Percentiles rank a stretch among this genome's conserved stretches.
Conservation (phyloP, 371 early-diverging fungal genomes). For the Choanephora cucurbitarum region DNA sequence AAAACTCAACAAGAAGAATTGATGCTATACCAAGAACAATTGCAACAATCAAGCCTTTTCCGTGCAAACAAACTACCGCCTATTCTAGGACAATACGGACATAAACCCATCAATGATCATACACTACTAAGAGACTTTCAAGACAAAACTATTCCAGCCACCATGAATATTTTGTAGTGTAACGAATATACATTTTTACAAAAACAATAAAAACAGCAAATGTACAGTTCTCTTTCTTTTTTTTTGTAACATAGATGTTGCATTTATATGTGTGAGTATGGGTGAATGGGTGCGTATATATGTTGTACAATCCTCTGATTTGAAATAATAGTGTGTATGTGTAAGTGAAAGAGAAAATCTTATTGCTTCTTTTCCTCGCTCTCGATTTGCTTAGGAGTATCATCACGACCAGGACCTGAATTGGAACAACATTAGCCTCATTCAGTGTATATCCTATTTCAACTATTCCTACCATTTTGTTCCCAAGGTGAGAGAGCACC, state of each 20-base stretch:
- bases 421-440: too few relatives aligned
- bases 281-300: not conserved
- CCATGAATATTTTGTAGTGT: not conserved
- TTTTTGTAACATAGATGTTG: too few relatives aligned
- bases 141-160: slow-evolving; percentile 20
- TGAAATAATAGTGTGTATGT: not conserved
- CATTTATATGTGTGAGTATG: not conserved
- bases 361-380: slow-evolving; percentile 39
- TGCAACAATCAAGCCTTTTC: slow-evolving; percentile 20
- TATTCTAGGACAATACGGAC: slow-evolving; percentile 20
- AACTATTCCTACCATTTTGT: slow-evolving; percentile 62
- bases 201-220: too few relatives aligned
- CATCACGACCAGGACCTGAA: slow-evolving; percentile 52
- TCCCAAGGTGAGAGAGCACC: slow-evolving; percentile 88
- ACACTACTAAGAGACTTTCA: slow-evolving; percentile 13
- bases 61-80: slow-evolving; percentile 15
- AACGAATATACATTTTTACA: too few relatives aligned
- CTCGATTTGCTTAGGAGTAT: slow-evolving; percentile 47
- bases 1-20: slow-evolving; percentile 45
- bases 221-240: too few relatives aligned
- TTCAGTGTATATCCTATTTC: not conserved
- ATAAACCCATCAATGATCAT: not conserved
- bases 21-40: slow-evolving; percentile 43
- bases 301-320: too few relatives aligned
- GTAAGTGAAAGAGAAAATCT: slow-evolving; percentile 12